phyloP scores from a whole-genome alignment of 2,329 filamentous ascomycete species.

The Exophiala sideris region DNA sequence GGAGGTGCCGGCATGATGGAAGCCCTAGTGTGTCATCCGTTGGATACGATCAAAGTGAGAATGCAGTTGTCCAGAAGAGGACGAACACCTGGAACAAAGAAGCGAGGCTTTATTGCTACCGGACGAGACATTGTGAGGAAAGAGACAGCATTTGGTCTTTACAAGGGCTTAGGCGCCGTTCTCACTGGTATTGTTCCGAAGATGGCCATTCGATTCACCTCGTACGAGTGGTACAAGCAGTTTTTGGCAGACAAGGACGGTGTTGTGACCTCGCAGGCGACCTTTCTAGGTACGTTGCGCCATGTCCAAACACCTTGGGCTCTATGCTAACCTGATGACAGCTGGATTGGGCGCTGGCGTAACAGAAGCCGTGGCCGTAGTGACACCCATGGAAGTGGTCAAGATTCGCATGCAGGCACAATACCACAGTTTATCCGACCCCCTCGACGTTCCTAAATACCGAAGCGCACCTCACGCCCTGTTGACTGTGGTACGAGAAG shows the following conservation, averaged over 20 bases:
- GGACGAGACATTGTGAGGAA: constrained; percentile 81
- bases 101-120: constrained; percentile 82
- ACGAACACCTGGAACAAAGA: constrained; percentile 72
- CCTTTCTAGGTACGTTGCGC: constrained; percentile 60
- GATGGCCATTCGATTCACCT: constrained; percentile 98
- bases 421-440: constrained; percentile 96
- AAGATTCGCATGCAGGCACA: constrained; percentile 98
- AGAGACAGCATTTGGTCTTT: constrained; percentile 88
- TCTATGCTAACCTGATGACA: constrained; percentile 31
- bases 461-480: constrained; percentile 80
- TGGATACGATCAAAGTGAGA: constrained; percentile 97
- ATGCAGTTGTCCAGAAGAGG: constrained; percentile 96
- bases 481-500: constrained; percentile 89
- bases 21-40: constrained; percentile 88
- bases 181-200: constrained; percentile 95
- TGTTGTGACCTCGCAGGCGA: constrained; percentile 65
- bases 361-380: constrained; percentile 92
- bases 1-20: constrained; percentile 99
- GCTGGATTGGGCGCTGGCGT: constrained; percentile 89
- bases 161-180: constrained; percentile 97
- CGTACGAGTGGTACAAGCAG: constrained; percentile 94
- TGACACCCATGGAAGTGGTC: constrained; percentile 98
- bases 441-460: constrained; percentile 94
- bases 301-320: not conserved
- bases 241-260: constrained; percentile 69